phyloP scores from a whole-genome alignment of 306 rosid genomes.

The Acacia melanoxylon region DNA sequence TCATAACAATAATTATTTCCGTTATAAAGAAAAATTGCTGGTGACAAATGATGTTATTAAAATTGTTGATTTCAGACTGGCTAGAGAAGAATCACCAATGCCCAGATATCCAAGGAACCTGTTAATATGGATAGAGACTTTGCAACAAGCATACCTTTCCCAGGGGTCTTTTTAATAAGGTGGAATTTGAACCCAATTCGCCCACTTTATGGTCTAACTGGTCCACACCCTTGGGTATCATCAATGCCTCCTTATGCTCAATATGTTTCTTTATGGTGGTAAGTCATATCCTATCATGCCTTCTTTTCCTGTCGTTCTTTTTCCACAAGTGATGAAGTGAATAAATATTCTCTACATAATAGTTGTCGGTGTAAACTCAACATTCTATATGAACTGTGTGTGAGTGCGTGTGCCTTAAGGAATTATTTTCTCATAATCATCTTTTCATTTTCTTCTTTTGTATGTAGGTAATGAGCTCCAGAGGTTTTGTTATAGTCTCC shows the following conservation, averaged over 20 bases:
- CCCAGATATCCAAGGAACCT: too few species aligned
- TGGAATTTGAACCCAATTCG: too few species aligned
- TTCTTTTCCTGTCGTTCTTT: constrained; percentile 13
- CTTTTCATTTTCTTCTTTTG: constrained; percentile 21
- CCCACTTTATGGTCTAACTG: too few species aligned
- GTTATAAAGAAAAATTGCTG: constrained; percentile 68
- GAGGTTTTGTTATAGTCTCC: constrained; percentile 78
- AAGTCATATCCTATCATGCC: constrained; percentile 40
- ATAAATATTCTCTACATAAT: background rate
- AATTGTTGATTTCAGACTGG: constrained; percentile 86
- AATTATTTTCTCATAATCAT: constrained; percentile 6
- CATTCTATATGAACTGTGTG: constrained; percentile 3
- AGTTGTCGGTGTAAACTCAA: background rate
- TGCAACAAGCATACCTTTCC: too few species aligned
- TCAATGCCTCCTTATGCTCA: constrained; percentile 86
- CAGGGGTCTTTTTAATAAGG: too few species aligned
- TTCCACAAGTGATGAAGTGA: background rate
- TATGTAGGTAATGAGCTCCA: constrained; percentile 81
- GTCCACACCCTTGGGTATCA: constrained; percentile 19
- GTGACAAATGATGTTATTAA: constrained; percentile 72
- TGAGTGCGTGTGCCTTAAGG: background rate
- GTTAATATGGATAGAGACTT: too few species aligned
- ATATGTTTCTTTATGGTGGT: constrained; percentile 93
- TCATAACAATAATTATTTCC: constrained; percentile 14
- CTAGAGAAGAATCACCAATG: constrained; percentile 52